Evolutionary conservation across 306 rosid genomes (phyloP), one percentile per base, ranked within the genome.

Genomic region (Casuarina cunninghamiana): DNA sequence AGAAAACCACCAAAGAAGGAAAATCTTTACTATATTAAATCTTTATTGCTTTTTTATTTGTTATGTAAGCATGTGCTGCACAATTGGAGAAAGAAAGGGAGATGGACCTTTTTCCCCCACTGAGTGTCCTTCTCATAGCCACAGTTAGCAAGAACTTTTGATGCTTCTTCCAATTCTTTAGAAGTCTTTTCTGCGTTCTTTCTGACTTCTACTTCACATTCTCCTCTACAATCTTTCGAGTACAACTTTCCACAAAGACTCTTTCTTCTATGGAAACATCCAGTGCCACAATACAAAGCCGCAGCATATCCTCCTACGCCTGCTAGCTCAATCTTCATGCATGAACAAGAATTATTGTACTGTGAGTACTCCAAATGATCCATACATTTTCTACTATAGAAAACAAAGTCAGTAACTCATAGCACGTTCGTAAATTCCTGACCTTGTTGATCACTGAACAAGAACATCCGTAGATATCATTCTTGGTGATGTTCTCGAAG

Each of bases 251-350:
- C 96, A 2, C 69, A 51, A 0, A 93, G 82, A 79, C 89, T 83
- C 46, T 85, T 90, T 85, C 94, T 86, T 73, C 96, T 39, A 80
- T 92, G 97, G 66, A 90, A 85, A 66, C 92, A 86, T 15, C 94
- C 94, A 12, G 97, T 89, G 69, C 97, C 97, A 69, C 87, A 75
- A 69, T 85, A 93, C 66, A 89, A n/a, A 11, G 96, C 72, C 11
- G 85, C 85, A 37, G 86, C 92, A 69, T 80, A 70, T 51, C 96
- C 92, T 68, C 82, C 75, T 21, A 85, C 0, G 9, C 91, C 92
- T 32, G 88, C 82, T 32, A 82, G 74, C 75, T 90, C 92, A 75
- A 87, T 7, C 96, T 93, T 74, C 26, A 78, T 7, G 51, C n/a
- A 81, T 19, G 46, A 37, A 44, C 17, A 39, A 19, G 21, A 55